Evolutionary conservation across 2,329 filamentous ascomycete genomes (phyloP).

Genomic region (Curvularia sp.): DNA sequence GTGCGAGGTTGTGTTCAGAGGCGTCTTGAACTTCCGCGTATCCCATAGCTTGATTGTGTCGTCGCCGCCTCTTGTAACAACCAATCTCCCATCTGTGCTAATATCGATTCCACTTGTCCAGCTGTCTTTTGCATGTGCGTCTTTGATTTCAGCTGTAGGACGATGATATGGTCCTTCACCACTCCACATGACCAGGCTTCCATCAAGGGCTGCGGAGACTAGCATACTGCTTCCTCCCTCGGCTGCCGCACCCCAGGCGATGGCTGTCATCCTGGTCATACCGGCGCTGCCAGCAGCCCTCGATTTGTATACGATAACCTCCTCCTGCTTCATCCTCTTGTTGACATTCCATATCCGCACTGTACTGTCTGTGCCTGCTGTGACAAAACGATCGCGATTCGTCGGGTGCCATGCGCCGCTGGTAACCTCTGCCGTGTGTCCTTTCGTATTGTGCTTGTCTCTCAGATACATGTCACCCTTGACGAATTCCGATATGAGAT

Average conservation of each 20-base stretch:
- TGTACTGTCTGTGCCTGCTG: slow-evolving; percentile 93
- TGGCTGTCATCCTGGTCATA: slow-evolving; percentile 90
- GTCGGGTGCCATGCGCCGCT: slow-evolving; percentile 90
- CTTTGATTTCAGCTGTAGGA: slow-evolving; percentile 80
- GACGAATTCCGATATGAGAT: slow-evolving; percentile 83
- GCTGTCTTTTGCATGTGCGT: slow-evolving; percentile 81
- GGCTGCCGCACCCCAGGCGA: slow-evolving; percentile 80
- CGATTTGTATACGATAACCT: slow-evolving; percentile 96
- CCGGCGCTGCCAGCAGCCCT: slow-evolving; percentile 86
- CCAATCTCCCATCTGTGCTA: slow-evolving; percentile 86
- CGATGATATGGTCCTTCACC: slow-evolving; percentile 86
- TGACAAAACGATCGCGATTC: slow-evolving; percentile 83
- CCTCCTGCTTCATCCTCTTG: slow-evolving; percentile 85
- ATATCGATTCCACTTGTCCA: slow-evolving; percentile 95
- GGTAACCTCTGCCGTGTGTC: slow-evolving; percentile 90
- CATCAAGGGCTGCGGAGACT: slow-evolving; percentile 84
- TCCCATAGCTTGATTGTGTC: slow-evolving; percentile 97
- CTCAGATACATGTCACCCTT: slow-evolving; percentile 99
- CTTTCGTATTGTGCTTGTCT: slow-evolving; percentile 97
- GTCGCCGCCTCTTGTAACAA: slow-evolving; percentile 90
- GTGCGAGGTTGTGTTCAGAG: slow-evolving; percentile 80
- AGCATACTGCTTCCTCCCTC: slow-evolving; percentile 82
- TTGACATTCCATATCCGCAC: slow-evolving; percentile 97
- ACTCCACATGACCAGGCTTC: slow-evolving; percentile 88
- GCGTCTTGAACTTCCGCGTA: slow-evolving; percentile 90